Base-by-base conservation (phyloP, 2,329 filamentous ascomycete species). In the Talaromyces sp. region DNA sequence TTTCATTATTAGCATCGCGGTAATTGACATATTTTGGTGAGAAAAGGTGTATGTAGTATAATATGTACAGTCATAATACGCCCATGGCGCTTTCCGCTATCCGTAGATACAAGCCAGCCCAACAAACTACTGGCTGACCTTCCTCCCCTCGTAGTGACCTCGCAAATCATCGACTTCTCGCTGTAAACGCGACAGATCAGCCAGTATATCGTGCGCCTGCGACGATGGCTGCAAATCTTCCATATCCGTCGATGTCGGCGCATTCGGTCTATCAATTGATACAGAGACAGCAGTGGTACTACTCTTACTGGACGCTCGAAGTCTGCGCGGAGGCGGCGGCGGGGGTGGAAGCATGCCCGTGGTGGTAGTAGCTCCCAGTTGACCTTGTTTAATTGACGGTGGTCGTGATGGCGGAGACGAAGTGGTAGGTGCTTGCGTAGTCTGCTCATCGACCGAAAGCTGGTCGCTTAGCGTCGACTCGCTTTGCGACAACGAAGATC, bases 121-220 rank as follows among this genome's bases (percentile, higher is more conserved):
- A 19, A 22, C n/a, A 50, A 10, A 9, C 17, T 52, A 73, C 37
- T 73, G 69, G 62, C 72, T 74, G 50, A 69, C 67, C 63, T 73
- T 73, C 33, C 74, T 73, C 61, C 66, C 74, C 63, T 78, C 75
- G 66, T 79, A 79, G 45, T 76, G 77, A 2, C 76, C 77, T 19
- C 78, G 73, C 47, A 79, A 72, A 66, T 78, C 89, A 77, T 94
- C 90, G 45, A 94, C 90, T 72, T 94, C 91, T 72, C 85, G 85
- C 77, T 92, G 90, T 68, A 94, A 77, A 25, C 87, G 87, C 56
- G 86, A 85, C 63, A 94, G 77, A 73, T 93, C 90, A 1, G 89
- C 89, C 69, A 94, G 76, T 66, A 93, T 91, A 72, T 90, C 86
- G 49, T 77, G 75, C 1, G 80, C 78, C 61, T 79, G 77, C 19